Base-by-base conservation (phyloP, 2,329 filamentous ascomycete species). In the Parascedosporium putredinis region DNA sequence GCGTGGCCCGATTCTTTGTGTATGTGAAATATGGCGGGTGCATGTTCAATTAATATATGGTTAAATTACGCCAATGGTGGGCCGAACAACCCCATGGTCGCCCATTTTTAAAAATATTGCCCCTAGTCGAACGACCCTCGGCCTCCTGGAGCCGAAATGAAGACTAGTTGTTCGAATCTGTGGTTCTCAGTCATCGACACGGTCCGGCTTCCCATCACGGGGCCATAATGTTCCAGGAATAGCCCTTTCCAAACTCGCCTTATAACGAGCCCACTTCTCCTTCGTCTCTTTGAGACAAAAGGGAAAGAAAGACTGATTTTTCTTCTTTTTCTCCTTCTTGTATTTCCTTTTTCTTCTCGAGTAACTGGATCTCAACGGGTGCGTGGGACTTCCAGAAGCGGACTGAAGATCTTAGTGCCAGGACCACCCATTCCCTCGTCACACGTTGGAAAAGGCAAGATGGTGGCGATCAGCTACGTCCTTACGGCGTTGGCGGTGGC, bases 201-300 rank as follows among this genome's bases (percentile, higher is more conserved):
- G 38, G 38, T 42, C 38, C 38, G 20, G n/a, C 23, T 42, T 42
- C 18, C 20, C 38, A 42, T 42, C 38, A 42, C 38, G 38, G 20
- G 38, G 38, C 18, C 38, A 31, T 20, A 9, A 14, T 42, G 16
- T 22, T 20, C n/a, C 38, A 22, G 38, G 38, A 22, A 22, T 22
- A 22, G 38, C 8, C 12, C 16, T 23, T 10, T 22, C 38, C 16
- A 20, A 14, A 9, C 23, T 20, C 9, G 20, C 7, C 20, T 42
- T 42, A 42, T 42, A 42, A 42, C 38, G 7, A 42, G n/a, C 38
- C 38, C 38, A 42, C 4, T 20, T 42, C 38, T 42, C 38, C 38
- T 8, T 42, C 20, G 38, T 7, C 20, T n/a, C n/a, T n/a, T 12
- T 16, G 16, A 42, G n/a, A n/a, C n/a, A n/a, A n/a, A n/a, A n/a